These are phyloP conservation scores for Danielia oregonensis DNA, from an alignment of 805 yeast species.

Conservation along the genomic window DNA sequence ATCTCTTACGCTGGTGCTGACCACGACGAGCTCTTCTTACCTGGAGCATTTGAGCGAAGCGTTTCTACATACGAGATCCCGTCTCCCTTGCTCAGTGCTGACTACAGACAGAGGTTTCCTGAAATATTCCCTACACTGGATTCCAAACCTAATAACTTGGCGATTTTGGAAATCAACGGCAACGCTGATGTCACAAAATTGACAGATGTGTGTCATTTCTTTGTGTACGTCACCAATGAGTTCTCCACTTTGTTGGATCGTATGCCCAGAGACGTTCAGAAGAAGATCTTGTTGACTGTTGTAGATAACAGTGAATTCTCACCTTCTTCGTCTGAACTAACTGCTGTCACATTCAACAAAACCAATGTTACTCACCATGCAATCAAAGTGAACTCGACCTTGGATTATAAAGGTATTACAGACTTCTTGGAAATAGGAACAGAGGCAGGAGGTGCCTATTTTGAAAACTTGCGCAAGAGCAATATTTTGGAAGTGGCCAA, in stretches of 20 bases:
- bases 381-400: slow-evolving; percentile 29
- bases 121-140: background rate
- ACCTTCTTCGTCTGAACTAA: slow-evolving; percentile 30
- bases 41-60: slow-evolving; percentile 7
- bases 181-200: slow-evolving; percentile 9
- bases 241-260: slow-evolving; percentile 12
- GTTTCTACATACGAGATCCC: slow-evolving; percentile 16
- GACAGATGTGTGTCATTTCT: slow-evolving; percentile 19
- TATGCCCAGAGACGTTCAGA: slow-evolving; percentile 14
- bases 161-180: slow-evolving; percentile 21
- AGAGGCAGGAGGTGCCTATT: slow-evolving; percentile 27
- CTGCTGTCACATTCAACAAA: slow-evolving; percentile 21
- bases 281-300: slow-evolving; percentile 29
- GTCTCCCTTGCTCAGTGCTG: slow-evolving; percentile 29
- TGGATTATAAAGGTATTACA: slow-evolving; percentile 26
- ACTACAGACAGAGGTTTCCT: slow-evolving; percentile 22
- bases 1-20: slow-evolving; percentile 9
- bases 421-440: slow-evolving; percentile 28
- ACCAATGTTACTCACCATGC: slow-evolving; percentile 19
- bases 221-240: slow-evolving; percentile 20
- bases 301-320: slow-evolving; percentile 38
- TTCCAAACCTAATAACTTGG: slow-evolving; percentile 13
- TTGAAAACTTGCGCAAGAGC: slow-evolving; percentile 29
- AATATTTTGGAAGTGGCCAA: slow-evolving; percentile 34
- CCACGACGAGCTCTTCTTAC: slow-evolving; percentile 4